These are phyloP conservation scores for Phyllosticta citrichinensis DNA, from an alignment of 2,329 filamentous ascomycete species.

Conservation along the genomic window DNA sequence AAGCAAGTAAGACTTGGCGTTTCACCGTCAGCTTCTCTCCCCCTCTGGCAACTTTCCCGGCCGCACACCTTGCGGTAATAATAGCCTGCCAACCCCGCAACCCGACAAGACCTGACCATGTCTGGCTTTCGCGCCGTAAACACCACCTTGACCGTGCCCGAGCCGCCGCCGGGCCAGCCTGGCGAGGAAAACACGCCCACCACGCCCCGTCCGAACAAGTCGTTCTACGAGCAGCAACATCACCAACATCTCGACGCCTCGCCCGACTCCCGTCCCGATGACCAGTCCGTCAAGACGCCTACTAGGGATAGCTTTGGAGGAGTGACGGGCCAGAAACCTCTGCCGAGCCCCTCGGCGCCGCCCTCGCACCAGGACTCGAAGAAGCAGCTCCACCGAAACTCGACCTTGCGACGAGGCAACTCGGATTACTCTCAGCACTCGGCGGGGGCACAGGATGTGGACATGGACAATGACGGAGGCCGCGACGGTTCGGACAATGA, in stretches of 20 bases:
- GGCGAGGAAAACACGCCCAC: conserved; percentile 47
- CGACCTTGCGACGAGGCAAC: conserved; percentile 4
- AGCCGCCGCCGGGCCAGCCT: conserved; percentile 32
- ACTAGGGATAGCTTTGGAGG: conserved; percentile 47
- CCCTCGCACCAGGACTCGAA: conserved; percentile 46
- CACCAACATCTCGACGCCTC: conserved; percentile 14
- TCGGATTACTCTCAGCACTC: conserved; percentile 39
- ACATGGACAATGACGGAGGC: conserved; percentile 67
- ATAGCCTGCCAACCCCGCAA: conserved; percentile 10
- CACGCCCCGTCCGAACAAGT: conserved; percentile 40
- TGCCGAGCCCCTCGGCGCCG: conserved; percentile 33
- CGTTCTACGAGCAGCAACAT: conserved; percentile 30
- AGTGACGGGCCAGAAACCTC: conserved; percentile 35
- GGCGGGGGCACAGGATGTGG: conserved; percentile 56
- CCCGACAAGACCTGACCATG: conserved; percentile 28
- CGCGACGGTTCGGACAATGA: conserved; percentile 40
- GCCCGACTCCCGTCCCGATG: conserved; percentile 26
- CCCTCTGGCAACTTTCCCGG: conserved; percentile 1
- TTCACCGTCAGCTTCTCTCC: conserved; percentile 11
- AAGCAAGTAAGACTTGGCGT: conserved; percentile 11
- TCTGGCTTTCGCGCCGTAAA: conserved; percentile 53
- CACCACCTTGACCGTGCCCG: conserved; percentile 38
- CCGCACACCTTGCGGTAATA: conserved; percentile 5
- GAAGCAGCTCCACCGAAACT: conserved; percentile 5
- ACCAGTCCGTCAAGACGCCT: conserved; percentile 47